phyloP scores from a whole-genome alignment of 2,329 filamentous ascomycete species.

The Nigrospora oryzae region DNA sequence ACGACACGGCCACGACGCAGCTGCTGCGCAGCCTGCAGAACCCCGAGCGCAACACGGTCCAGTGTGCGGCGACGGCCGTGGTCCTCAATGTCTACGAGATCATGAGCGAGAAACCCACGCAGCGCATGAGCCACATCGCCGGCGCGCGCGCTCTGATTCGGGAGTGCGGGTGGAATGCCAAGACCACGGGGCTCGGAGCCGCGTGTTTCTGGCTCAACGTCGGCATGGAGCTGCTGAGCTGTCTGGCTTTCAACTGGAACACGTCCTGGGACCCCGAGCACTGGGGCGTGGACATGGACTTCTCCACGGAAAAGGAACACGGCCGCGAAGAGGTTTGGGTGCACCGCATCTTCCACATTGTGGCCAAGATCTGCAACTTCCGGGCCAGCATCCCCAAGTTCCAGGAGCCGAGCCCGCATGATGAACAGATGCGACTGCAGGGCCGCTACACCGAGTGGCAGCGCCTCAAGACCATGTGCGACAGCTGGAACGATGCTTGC shows the following conservation, averaged over 20 bases:
- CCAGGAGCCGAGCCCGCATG: slow-evolving; percentile 49
- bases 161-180: slow-evolving; percentile 82
- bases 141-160: slow-evolving; percentile 80
- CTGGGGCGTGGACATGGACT: slow-evolving; percentile 79
- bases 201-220: slow-evolving; percentile 95
- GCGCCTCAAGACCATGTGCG: slow-evolving; percentile 69
- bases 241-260: slow-evolving; percentile 79
- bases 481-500: slow-evolving; percentile 70
- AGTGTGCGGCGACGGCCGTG: slow-evolving; percentile 81
- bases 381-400: slow-evolving; percentile 59
- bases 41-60: slow-evolving; percentile 71
- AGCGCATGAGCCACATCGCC: slow-evolving; percentile 84
- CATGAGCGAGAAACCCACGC: slow-evolving; percentile 72
- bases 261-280: slow-evolving; percentile 84
- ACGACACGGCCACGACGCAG: slow-evolving; percentile 75
- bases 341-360: slow-evolving; percentile 79
- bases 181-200: slow-evolving; percentile 67
- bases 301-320: slow-evolving; percentile 26
- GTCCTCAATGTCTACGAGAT: slow-evolving; percentile 89
- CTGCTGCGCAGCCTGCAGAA: slow-evolving; percentile 73
- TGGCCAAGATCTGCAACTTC: slow-evolving; percentile 83
- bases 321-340: slow-evolving; percentile 79
- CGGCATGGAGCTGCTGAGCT: slow-evolving; percentile 82
- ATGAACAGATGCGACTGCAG: slow-evolving; percentile 55
- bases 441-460: slow-evolving; percentile 70